Percentiles rank a stretch among this genome's conserved stretches.
Conservation (phyloP, 352 stramenopile genomes). For the Globisporangium nunn region DNA sequence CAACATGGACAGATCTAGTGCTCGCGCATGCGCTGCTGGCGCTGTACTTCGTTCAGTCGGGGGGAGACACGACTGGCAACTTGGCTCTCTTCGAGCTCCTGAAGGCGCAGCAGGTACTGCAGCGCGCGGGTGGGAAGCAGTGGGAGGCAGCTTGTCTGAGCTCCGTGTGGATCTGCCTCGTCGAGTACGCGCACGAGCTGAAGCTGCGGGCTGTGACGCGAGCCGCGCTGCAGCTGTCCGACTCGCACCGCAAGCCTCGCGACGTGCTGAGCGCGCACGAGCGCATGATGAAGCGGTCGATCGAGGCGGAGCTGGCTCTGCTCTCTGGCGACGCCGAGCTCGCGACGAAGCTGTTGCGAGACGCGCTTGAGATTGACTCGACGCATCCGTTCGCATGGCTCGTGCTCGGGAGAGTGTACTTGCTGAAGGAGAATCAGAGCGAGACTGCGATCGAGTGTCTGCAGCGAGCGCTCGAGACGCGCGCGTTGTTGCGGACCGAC, state of each 20-base stretch:
- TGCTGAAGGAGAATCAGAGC: slow-evolving; percentile 34
- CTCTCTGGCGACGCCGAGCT: slow-evolving; percentile 15
- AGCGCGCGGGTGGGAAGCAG: slow-evolving; percentile 9
- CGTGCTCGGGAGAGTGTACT: slow-evolving; percentile 35
- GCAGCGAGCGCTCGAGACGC: slow-evolving; percentile 32
- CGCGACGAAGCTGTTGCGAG: slow-evolving; percentile 32
- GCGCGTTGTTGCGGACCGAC: slow-evolving; percentile 20
- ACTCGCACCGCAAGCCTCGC: slow-evolving; percentile 21
- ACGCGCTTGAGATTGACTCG: slow-evolving; percentile 54
- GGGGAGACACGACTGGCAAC: slow-evolving; percentile 47
- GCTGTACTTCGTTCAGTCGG: slow-evolving; percentile 43
- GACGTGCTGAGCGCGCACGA: slow-evolving; percentile 39
- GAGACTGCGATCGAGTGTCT: slow-evolving; percentile 44
- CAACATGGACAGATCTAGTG: slow-evolving; percentile 13
- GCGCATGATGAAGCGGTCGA: slow-evolving; percentile 39
- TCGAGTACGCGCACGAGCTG: slow-evolving; percentile 33
- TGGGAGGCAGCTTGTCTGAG: slow-evolving; percentile 23
- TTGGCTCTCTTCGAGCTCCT: slow-evolving; percentile 60
- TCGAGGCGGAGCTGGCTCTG: slow-evolving; percentile 38
- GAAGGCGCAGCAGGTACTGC: slow-evolving; percentile 38
- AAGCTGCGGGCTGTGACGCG: slow-evolving; percentile 31
- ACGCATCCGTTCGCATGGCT: slow-evolving; percentile 51
- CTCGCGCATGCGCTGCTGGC: slow-evolving; percentile 57
- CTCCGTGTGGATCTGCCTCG: slow-evolving; percentile 59
- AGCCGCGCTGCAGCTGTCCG: slow-evolving; percentile 27